Conservation (phyloP, 345 rosid species). For the Eucalyptus rudis region DNA sequence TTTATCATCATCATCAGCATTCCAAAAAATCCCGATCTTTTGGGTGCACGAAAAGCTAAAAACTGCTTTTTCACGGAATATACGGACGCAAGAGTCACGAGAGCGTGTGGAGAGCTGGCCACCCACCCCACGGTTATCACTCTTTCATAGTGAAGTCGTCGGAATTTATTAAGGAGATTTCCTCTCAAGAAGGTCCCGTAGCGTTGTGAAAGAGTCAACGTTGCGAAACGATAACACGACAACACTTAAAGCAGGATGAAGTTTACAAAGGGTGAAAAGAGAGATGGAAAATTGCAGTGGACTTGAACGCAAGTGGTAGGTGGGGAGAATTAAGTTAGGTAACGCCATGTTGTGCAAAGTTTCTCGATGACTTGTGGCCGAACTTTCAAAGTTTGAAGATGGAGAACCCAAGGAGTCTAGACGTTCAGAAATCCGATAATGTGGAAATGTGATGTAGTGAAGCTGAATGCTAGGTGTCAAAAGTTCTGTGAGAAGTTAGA, state of each 20-base stretch:
- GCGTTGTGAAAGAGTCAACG: background rate
- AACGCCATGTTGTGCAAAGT: background rate
- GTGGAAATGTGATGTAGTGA: background rate
- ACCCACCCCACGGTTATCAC: too few relatives aligned
- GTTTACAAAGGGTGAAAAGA: background rate
- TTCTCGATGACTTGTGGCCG: background rate
- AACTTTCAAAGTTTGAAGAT: background rate
- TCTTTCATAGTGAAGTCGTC: too few relatives aligned
- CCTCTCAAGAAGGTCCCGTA: background rate
- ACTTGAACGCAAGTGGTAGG: background rate
- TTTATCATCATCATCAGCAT: background rate
- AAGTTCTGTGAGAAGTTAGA: background rate
- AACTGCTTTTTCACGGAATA: background rate
- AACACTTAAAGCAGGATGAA: background rate
- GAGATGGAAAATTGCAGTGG: background rate
- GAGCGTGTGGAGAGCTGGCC: background rate
- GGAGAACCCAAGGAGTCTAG: background rate
- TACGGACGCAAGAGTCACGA: background rate
- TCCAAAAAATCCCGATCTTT: background rate
- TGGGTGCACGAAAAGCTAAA: background rate
- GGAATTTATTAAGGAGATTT: too few relatives aligned
- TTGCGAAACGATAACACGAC: background rate
- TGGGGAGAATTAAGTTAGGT: background rate
- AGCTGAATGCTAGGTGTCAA: background rate
- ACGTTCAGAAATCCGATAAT: background rate